Conservation (phyloP, 1,284 basidiomycete genomes). For the Tausonia pullulans region DNA sequence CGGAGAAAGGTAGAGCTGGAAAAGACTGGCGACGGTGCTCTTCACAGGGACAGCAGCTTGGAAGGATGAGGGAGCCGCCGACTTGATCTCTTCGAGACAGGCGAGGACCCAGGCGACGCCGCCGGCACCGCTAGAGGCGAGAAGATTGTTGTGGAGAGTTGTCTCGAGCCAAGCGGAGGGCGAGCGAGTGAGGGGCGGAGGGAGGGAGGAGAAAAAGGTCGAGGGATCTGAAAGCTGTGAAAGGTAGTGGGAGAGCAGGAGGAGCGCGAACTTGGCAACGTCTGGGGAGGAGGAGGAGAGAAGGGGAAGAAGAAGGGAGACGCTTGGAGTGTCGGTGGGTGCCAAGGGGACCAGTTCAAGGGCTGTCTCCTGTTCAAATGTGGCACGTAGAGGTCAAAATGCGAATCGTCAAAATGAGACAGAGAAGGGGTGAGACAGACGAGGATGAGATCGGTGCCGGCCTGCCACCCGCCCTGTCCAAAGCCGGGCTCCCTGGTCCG, state of each 20-base stretch:
- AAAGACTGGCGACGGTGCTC: neutral
- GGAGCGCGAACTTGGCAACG: neutral
- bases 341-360: neutral
- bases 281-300: neutral
- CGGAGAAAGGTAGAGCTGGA: constrained; percentile 6
- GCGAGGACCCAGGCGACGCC: neutral
- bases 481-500: neutral
- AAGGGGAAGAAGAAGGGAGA: neutral
- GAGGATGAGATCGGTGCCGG: neutral
- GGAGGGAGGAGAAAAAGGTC: neutral
- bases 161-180: constrained; percentile 5
- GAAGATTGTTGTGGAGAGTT: neutral
- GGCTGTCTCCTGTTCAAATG: too few species aligned
- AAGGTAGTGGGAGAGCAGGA: constrained; percentile 10
- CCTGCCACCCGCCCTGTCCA: neutral
- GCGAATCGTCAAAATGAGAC: neutral
- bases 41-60: neutral
- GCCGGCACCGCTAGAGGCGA: neutral
- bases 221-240: neutral
- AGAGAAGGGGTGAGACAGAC: neutral
- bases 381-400: neutral
- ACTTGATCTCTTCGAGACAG: neutral
- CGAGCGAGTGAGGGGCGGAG: neutral
- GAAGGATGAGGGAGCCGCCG: neutral
- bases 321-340: neutral